Percentiles rank a stretch among this genome's conserved stretches.
phyloP scores from a whole-genome alignment of 164 flowering plant genomes.

The Macadamia integrifolia region DNA sequence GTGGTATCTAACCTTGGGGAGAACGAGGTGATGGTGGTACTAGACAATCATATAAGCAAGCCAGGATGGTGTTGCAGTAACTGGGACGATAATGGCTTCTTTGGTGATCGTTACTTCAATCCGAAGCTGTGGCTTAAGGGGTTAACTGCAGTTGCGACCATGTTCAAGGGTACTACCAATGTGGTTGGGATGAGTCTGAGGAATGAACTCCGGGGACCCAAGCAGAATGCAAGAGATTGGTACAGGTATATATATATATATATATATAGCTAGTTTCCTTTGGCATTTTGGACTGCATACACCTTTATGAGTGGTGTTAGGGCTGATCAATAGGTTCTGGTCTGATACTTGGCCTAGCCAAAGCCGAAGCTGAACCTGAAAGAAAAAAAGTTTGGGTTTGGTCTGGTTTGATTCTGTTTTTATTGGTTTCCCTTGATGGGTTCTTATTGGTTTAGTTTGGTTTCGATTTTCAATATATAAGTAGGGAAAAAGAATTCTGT shows the following conservation, averaged over 20 bases:
- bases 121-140: slow-evolving; percentile 69
- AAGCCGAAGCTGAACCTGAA: too few species aligned
- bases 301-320: too few species aligned
- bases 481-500: too few species aligned
- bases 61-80: slow-evolving; percentile 90
- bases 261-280: too few species aligned
- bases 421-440: too few species aligned
- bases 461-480: too few species aligned
- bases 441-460: too few species aligned
- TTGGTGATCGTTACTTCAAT: slow-evolving; percentile 65
- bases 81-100: slow-evolving; percentile 80
- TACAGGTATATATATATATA: slow-evolving; percentile 40
- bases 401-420: too few species aligned
- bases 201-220: slow-evolving; percentile 83
- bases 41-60: slow-evolving; percentile 81
- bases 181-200: slow-evolving; percentile 89
- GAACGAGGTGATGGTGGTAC: slow-evolving; percentile 67
- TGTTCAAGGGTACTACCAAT: slow-evolving; percentile 43
- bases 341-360: too few species aligned
- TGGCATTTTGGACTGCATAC: too few species aligned
- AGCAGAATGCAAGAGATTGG: slow-evolving; percentile 58
- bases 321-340: too few species aligned
- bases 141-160: slow-evolving; percentile 53
- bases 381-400: too few species aligned
- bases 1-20: slow-evolving; percentile 60